Percentiles rank a stretch among this genome's conserved stretches.
Conservation (phyloP, 768 basidiomycete genomes). For the Cystofilobasidium macerans region DNA sequence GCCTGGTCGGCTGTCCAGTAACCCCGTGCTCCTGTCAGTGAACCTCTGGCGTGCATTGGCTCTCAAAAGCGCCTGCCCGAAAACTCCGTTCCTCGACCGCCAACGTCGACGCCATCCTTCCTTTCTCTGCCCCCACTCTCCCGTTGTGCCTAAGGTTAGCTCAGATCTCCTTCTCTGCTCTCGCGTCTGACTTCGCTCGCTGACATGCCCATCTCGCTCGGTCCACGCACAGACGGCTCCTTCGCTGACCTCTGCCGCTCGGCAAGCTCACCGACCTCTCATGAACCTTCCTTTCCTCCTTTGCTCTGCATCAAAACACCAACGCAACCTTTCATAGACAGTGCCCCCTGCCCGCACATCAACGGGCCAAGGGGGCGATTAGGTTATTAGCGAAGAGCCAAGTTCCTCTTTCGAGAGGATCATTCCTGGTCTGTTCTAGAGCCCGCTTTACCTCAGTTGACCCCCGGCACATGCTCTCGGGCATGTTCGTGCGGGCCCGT, state of each 20-base stretch:
- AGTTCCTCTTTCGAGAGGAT: neutral
- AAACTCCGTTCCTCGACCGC: neutral
- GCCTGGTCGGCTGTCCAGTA: too few species aligned
- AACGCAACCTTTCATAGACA: slow-evolving; percentile 7
- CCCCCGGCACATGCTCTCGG: neutral
- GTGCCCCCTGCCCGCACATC: neutral
- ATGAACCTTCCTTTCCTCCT: neutral
- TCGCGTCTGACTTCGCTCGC: neutral
- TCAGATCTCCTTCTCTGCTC: neutral
- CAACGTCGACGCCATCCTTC: neutral
- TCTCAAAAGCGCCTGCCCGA: neutral
- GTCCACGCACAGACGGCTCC: too few species aligned
- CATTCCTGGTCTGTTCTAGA: neutral
- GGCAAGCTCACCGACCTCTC: too few species aligned
- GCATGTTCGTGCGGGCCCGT: neutral
- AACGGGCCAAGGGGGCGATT: neutral
- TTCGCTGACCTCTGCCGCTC: too few species aligned
- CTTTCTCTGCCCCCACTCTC: neutral
- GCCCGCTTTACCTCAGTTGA: slow-evolving; percentile 1
- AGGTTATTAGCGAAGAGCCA: slow-evolving; percentile 8
- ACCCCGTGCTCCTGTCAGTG: too few species aligned
- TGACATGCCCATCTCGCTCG: neutral
- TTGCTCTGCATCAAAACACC: neutral
- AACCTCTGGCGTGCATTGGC: too few species aligned
- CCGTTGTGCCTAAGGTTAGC: too few species aligned